phyloP scores from a whole-genome alignment of 2,329 filamentous ascomycete genomes.

The Seiridium cupressi region DNA sequence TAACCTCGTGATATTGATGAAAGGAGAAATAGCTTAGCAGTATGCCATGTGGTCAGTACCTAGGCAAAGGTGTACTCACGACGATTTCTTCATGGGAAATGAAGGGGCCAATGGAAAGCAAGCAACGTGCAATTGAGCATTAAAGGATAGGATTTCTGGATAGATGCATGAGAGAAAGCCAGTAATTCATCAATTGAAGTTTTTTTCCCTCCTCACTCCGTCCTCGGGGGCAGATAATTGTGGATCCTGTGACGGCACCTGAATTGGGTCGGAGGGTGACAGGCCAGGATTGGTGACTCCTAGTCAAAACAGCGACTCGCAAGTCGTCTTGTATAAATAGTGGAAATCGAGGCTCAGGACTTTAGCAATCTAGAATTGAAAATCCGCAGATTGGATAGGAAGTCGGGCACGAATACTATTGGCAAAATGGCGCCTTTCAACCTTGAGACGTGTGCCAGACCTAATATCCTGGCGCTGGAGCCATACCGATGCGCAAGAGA shows the following conservation, averaged over 20 bases:
- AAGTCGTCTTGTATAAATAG: neutral
- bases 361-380: too few species aligned
- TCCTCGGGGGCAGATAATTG: conserved; percentile 2
- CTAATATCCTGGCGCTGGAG: conserved; percentile 73
- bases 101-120: too few species aligned
- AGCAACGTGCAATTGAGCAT: too few species aligned
- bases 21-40: too few species aligned
- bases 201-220: conserved; percentile 19
- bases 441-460: conserved; percentile 69
- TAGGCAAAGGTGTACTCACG: too few species aligned
- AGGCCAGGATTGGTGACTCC: neutral
- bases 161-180: neutral
- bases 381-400: too few species aligned
- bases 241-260: conserved; percentile 17
- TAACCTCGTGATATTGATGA: too few species aligned
- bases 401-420: too few species aligned
- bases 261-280: too few species aligned
- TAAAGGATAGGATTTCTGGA: neutral
- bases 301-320: neutral
- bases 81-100: too few species aligned
- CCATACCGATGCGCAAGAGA: conserved; percentile 82
- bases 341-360: neutral
- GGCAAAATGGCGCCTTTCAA: conserved; percentile 63
- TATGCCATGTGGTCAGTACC: too few species aligned
- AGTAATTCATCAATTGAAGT: conserved; percentile 22